phyloP scores from a whole-genome alignment of 1,284 basidiomycete species.

The Psilocybe mexicana region DNA sequence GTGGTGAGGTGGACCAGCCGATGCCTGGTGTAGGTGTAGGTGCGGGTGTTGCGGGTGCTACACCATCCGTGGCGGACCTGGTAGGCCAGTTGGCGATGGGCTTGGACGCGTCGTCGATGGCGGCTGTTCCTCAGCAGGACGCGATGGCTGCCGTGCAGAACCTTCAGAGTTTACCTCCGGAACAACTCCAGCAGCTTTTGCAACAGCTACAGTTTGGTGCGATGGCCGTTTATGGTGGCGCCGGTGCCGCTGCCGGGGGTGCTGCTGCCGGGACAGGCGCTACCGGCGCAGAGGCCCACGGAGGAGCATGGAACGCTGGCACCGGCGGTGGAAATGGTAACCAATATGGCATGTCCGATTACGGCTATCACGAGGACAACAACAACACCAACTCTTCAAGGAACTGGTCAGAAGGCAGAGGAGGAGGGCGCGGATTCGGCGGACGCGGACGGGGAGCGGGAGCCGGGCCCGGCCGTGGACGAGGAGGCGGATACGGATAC shows the following conservation, averaged over 20 bases:
- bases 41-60: slow-evolving; percentile 23
- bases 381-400: slow-evolving; percentile 34
- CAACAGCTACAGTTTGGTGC: slow-evolving; percentile 44
- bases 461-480: slow-evolving; percentile 12
- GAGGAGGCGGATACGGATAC: slow-evolving; percentile 34
- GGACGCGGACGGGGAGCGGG: slow-evolving; percentile 12
- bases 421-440: not conserved
- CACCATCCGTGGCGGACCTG: slow-evolving; percentile 63
- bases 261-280: too few species aligned
- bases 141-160: not conserved
- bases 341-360: slow-evolving; percentile 30
- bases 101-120: slow-evolving; percentile 12
- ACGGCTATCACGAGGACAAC: slow-evolving; percentile 44
- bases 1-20: slow-evolving; percentile 1
- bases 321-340: slow-evolving; percentile 1
- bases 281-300: too few species aligned
- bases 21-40: slow-evolving; percentile 8
- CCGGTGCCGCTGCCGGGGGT: slow-evolving; percentile 30
- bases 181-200: slow-evolving; percentile 65
- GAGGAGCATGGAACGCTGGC: too few species aligned
- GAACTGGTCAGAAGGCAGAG: slow-evolving; percentile 31
- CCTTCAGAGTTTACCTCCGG: slow-evolving; percentile 43
- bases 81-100: slow-evolving; percentile 61
- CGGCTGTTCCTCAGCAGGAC: not conserved
- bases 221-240: slow-evolving; percentile 24